Evolutionary conservation across 2,329 filamentous ascomycete species (phyloP).

Genomic region (Plenodomus biglobosus): DNA sequence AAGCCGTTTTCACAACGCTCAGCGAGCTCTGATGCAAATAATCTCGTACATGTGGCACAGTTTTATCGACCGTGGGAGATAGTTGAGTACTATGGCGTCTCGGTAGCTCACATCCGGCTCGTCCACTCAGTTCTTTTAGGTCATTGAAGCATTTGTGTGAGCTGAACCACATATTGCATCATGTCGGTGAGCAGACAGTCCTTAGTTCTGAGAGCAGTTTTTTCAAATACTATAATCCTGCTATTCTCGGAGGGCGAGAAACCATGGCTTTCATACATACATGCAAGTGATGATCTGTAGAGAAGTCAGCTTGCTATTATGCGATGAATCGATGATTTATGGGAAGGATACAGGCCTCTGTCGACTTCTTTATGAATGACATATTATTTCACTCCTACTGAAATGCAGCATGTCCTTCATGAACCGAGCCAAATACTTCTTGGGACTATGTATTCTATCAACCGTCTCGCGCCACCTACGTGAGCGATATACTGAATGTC

Average conservation of each 20-base stretch:
- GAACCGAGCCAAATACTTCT: slow-evolving; percentile 29
- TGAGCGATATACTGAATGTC: slow-evolving; percentile 38
- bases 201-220: slow-evolving; percentile 26
- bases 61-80: neutral
- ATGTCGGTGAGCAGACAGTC: slow-evolving; percentile 34
- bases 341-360: neutral
- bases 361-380: slow-evolving; percentile 6
- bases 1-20: no score
- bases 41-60: neutral
- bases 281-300: slow-evolving; percentile 36
- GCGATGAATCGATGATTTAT: neutral
- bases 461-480: slow-evolving; percentile 36
- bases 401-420: slow-evolving; percentile 37
- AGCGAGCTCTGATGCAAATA: no score
- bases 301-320: neutral
- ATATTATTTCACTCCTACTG: slow-evolving; percentile 36
- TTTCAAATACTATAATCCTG: slow-evolving; percentile 38
- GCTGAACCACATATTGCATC: slow-evolving; percentile 29
- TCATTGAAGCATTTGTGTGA: slow-evolving; percentile 33
- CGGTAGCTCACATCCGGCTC: neutral
- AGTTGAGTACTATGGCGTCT: neutral
- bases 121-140: slow-evolving; percentile 21
- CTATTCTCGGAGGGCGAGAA: slow-evolving; percentile 36
- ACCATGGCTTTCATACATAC: slow-evolving; percentile 34
- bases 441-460: slow-evolving; percentile 37